Evolutionary conservation across 768 basidiomycete species (phyloP).

Genomic region (Pisolithus microcarpus): DNA sequence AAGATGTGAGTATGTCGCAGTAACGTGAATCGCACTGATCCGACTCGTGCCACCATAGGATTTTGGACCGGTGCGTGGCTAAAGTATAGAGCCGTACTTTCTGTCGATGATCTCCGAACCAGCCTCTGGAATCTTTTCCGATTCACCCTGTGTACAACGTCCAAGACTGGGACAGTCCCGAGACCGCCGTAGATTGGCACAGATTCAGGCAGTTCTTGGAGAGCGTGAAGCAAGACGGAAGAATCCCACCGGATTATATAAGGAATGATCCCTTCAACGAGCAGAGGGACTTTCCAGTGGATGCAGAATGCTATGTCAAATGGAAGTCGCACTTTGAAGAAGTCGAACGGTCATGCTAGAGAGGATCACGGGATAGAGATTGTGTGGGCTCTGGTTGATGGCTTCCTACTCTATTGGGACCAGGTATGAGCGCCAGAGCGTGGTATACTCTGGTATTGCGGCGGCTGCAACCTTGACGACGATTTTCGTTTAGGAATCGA

Average conservation of each 20-base stretch:
- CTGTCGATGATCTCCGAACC: not conserved
- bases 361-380: constrained; percentile 41
- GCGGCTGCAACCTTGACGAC: not conserved
- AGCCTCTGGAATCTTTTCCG: constrained; percentile 24
- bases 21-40: constrained; percentile 1
- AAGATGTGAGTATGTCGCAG: constrained; percentile 61
- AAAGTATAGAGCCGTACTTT: not conserved
- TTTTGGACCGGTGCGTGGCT: constrained; percentile 67
- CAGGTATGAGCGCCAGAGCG: constrained; percentile 36
- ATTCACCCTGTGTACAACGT: constrained; percentile 67
- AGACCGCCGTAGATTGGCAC: constrained; percentile 83
- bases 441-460: not conserved
- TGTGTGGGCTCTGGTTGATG: constrained; percentile 83
- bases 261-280: constrained; percentile 91
- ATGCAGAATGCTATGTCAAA: constrained; percentile 32
- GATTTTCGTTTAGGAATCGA: constrained; percentile 46
- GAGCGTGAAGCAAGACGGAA: constrained; percentile 57
- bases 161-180: constrained; percentile 91
- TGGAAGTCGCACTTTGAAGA: constrained; percentile 50
- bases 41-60: constrained; percentile 44
- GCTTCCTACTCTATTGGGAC: constrained; percentile 91
- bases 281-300: constrained; percentile 62
- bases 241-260: constrained; percentile 61
- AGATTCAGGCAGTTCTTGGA: constrained; percentile 59
- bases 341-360: constrained; percentile 37